A percentile compares a stretch with the other conserved stretches of the same genome.
These are phyloP conservation scores for Metschnikowia cerradonensis DNA, from an alignment of 805 yeast species.

Conservation along the genomic window DNA sequence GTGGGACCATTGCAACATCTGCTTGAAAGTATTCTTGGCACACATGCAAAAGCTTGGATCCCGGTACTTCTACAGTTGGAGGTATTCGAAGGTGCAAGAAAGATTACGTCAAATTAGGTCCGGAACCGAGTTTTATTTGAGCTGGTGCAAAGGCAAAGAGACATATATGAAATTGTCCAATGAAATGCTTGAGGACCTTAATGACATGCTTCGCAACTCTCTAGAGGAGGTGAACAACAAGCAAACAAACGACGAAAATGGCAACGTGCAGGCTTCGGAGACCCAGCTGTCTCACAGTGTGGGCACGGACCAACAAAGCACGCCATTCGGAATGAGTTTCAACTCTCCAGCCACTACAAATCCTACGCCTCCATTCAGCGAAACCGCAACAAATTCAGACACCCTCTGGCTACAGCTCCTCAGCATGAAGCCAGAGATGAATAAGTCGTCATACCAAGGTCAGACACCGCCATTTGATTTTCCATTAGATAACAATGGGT, in stretches of 20 bases:
- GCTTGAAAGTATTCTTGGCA: conserved; percentile 10
- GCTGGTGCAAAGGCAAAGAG: conserved; percentile 17
- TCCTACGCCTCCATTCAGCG: neutral
- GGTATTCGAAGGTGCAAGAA: conserved; percentile 16
- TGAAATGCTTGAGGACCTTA: conserved; percentile 16
- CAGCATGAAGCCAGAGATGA: conserved; percentile 12
- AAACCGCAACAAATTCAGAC: conserved; percentile 2
- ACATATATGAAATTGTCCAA: conserved; percentile 10
- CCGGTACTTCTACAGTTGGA: conserved; percentile 19
- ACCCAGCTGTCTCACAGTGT: neutral
- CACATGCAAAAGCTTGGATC: conserved; percentile 13
- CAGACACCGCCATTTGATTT: conserved; percentile 7
- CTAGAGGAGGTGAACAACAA: conserved; percentile 7
- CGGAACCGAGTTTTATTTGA: conserved; percentile 16
- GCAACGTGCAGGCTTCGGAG: neutral
- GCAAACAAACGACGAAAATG: neutral
- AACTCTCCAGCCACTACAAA: neutral
- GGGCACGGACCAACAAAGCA: neutral
- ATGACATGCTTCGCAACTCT: conserved; percentile 7
- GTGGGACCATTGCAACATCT: conserved; percentile 10
- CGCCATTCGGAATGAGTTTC: neutral
- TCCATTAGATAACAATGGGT: conserved; percentile 4
- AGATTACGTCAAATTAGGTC: conserved; percentile 8
- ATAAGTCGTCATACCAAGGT: conserved; percentile 6
- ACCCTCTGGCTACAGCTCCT: conserved; percentile 17